Base-by-base conservation (phyloP, 225 moss, liverwort and hornwort genomes). In the Rhytidiadelphus loreus region DNA sequence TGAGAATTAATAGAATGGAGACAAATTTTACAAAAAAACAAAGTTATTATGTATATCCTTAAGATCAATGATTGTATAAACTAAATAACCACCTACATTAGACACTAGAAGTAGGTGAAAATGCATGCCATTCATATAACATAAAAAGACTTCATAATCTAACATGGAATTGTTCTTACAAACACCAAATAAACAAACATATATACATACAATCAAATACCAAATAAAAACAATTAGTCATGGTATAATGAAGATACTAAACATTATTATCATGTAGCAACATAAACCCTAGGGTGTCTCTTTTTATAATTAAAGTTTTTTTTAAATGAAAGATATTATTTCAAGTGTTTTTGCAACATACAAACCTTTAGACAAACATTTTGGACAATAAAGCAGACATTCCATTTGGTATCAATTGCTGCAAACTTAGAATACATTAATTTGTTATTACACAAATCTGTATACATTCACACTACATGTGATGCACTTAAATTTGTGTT, bases 41-140 rank as follows among this genome's bases (percentile, higher is more conserved):
- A 22, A 66, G 12, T 37, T 66, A 20, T 2, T n/a, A 7, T n/a
- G 2, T 7, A 68, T 4, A 68, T 68, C 12, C 37, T 21, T 35
- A 13, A 68, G 7, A 68, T 23, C n/a, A 68, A 68, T 68, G 13
- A 68, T 68, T n/a, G n/a, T 68, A 4, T 68, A 22, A n/a, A 68
- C 5, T 21, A 12, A 35, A 68, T 12, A n/a, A 68, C 0, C 0
- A 22, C 22, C 22, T 2, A 68, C 7, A n/a, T 0, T 68, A 0
- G 6, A 68, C 0, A 21, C 12, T 66, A 6, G 6, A 66, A 66
- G 14, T 69, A 69, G 39, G 8, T 69, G 8, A 69, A 39, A 24
- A 24, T 69, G 14, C 13, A 69, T 24, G 14, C 25, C 15, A 70
- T 25, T 2, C 14, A 70, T 25, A 14, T 25, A 14, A 41, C 0